Evolutionary conservation across 495 filamentous ascomycete genomes (phyloP), one percentile per base, ranked within the genome.

Genomic region (Penicillium cinerascens): DNA sequence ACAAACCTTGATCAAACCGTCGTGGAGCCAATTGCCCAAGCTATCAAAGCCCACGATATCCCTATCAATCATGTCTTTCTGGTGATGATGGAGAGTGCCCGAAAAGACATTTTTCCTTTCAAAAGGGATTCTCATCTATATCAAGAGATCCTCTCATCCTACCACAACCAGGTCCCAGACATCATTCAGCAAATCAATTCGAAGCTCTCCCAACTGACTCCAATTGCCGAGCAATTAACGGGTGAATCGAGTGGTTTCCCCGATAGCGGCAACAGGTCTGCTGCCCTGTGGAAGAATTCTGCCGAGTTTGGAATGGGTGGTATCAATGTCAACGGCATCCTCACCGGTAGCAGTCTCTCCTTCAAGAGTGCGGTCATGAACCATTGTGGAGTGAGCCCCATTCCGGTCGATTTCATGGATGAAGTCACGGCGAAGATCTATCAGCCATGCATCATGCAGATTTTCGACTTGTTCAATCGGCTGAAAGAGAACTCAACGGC

Each of bases 91-190:
- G 72, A 76, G 51, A 72, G 68, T 29, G 65, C 72, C 11, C 61
- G 72, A 33, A 74, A 73, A 42, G 72, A 76, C 44, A 55, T 73
- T 20, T 76, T 76, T 41, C 72, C 72, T 9, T 53, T 76, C 17
- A 66, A 66, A 39, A 61, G 62, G 15, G 65, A 61, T 7, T 68
- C 65, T 7, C 52, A 59, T 10, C 42, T 74, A 1, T 62, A 74
- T 42, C 44, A 67, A 1, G 56, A 60, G 33, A 69, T 76, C 17
- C 50, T 65, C 18, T 58, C 61, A 1, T 61, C 69, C n/a, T 57
- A 61, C 46, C 41, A 39, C 16, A 56, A 48, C 23, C 29, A 21
- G 2, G 41, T 54, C 8, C 21, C 45, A 0, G 46, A 50, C 23
- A 9, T 47, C 20, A 15, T 57, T 2, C 45, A 51, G n/a, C 27